A percentile compares a stretch with the other conserved stretches of the same genome.
Evolutionary conservation across 768 basidiomycete genomes (phyloP).

Genomic region (Hysterangium stoloniferum): DNA sequence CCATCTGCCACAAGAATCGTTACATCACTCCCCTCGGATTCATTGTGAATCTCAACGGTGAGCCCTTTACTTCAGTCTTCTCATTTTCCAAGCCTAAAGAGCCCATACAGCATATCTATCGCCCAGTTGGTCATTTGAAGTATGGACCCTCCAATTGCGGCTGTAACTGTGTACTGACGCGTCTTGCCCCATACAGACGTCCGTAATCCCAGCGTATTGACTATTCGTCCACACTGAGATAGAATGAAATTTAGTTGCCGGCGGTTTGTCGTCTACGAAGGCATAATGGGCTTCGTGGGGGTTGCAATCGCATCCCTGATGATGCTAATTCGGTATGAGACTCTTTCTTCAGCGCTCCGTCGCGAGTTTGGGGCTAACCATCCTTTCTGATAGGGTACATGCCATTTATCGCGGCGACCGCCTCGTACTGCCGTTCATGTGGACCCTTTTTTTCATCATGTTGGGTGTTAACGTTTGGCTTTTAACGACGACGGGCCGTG

Average conservation of each 20-base stretch:
- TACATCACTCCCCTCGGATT: constrained; percentile 9
- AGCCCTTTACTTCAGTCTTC: not conserved
- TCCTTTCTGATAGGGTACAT: not conserved
- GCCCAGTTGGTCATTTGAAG: not conserved
- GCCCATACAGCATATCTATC: constrained; percentile 2
- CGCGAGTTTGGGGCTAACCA: not conserved
- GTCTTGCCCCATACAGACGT: not conserved
- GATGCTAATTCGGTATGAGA: constrained; percentile 9
- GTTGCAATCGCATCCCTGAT: constrained; percentile 8
- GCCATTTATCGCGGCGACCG: constrained; percentile 5
- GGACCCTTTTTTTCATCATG: constrained; percentile 3
- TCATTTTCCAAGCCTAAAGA: not conserved
- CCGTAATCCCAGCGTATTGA: not conserved
- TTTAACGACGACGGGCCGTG: constrained; percentile 2
- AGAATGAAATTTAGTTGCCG: not conserved
- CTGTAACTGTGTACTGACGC: not conserved
- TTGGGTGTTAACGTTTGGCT: constrained; percentile 9
- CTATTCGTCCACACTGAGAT: not conserved
- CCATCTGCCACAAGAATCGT: constrained; percentile 2
- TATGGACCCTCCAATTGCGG: not conserved
- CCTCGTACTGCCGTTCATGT: not conserved
- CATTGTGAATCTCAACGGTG: constrained; percentile 5
- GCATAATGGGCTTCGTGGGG: constrained; percentile 2
- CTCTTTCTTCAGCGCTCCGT: not conserved
- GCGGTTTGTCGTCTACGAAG: constrained; percentile 8